Evolutionary conservation across 2,329 filamentous ascomycete species (phyloP).

Genomic region (Xylaria sp.): DNA sequence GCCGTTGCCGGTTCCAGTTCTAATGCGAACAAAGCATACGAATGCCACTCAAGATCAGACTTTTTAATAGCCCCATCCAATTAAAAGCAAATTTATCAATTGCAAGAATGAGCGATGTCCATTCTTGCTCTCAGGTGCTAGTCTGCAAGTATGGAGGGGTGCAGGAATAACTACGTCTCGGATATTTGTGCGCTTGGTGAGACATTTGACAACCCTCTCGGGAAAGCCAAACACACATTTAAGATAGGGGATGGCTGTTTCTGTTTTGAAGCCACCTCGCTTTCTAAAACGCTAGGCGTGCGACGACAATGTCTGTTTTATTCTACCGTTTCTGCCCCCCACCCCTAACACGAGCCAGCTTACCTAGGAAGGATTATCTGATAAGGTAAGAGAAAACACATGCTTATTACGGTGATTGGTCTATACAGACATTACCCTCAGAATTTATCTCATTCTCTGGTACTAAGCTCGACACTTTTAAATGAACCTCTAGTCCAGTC

Average conservation of each 20-base stretch:
- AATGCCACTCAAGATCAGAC: background rate
- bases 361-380: background rate
- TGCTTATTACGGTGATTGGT: background rate
- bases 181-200: background rate
- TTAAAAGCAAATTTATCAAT: background rate
- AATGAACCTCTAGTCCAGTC: background rate
- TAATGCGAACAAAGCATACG: conserved; percentile 4
- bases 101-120: background rate
- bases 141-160: background rate
- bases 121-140: background rate
- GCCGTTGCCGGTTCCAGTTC: conserved; percentile 10
- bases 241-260: background rate
- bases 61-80: background rate
- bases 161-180: background rate
- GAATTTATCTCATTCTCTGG: background rate
- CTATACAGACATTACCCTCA: background rate
- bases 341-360: conserved; percentile 7
- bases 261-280: background rate
- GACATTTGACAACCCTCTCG: background rate
- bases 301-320: background rate
- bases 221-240: background rate
- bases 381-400: background rate
- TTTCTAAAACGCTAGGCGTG: background rate
- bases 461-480: background rate
- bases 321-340: background rate